Evolutionary conservation across 495 filamentous ascomycete species (phyloP).

Genomic region (Talaromyces nanjingensis): DNA sequence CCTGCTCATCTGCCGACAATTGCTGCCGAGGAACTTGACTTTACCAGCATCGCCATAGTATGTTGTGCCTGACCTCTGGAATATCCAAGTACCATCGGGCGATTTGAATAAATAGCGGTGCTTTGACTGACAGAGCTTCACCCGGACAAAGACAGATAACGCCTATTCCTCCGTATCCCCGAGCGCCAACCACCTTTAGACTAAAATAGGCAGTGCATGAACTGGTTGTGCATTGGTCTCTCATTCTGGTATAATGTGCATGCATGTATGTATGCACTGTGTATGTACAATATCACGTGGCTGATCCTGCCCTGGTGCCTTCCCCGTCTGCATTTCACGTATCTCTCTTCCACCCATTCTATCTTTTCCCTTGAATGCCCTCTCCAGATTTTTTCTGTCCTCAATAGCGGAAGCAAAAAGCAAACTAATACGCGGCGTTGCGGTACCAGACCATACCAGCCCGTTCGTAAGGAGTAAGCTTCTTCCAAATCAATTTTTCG

Average conservation of each 20-base stretch:
- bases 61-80: background rate
- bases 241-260: background rate
- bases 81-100: background rate
- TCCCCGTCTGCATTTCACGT: background rate
- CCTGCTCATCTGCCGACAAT: background rate
- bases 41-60: background rate
- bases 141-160: background rate
- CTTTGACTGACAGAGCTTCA: background rate
- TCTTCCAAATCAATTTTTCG: conserved; percentile 6
- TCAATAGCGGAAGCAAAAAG: background rate
- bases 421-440: background rate
- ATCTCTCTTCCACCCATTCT: background rate
- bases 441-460: conserved; percentile 9
- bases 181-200: background rate
- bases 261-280: background rate
- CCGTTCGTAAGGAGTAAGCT: conserved; percentile 7
- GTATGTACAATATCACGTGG: background rate
- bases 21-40: background rate
- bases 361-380: background rate
- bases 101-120: background rate
- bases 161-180: background rate
- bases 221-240: background rate
- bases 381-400: background rate
- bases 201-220: background rate
- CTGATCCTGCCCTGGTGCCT: background rate